phyloP scores from a whole-genome alignment of 371 early-diverging fungal species.

The Mortierella sp. region DNA sequence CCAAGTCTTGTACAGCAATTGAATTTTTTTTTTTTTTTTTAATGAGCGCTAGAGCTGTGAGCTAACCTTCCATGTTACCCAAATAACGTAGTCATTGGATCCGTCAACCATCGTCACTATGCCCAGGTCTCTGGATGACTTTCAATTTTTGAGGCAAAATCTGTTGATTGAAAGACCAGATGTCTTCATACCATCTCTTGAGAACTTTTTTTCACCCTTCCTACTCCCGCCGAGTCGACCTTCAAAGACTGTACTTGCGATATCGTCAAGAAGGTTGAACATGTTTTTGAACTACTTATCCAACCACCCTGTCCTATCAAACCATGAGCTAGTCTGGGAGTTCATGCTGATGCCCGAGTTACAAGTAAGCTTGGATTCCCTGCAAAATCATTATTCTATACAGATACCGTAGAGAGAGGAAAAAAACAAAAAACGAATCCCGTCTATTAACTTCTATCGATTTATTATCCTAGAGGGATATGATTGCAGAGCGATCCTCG shows the following conservation, averaged over 20 bases:
- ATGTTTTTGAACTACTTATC: constrained; percentile 64
- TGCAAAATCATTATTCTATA: neutral
- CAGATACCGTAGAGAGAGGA: too few species aligned
- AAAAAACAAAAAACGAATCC: constrained; percentile 2
- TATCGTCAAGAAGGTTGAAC: constrained; percentile 52
- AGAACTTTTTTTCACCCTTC: constrained; percentile 57
- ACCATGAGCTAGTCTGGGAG: constrained; percentile 62
- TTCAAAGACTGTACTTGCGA: constrained; percentile 54
- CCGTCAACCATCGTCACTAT: constrained; percentile 57
- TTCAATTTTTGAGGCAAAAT: constrained; percentile 59
- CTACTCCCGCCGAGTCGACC: constrained; percentile 60
- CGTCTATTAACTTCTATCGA: too few species aligned
- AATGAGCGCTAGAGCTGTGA: neutral
- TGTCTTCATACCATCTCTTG: constrained; percentile 64
- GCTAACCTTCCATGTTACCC: neutral
- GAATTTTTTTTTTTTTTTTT: neutral
- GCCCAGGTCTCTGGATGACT: constrained; percentile 61
- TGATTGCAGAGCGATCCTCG: constrained; percentile 35
- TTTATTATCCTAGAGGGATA: constrained; percentile 16
- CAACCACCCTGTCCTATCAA: constrained; percentile 60
- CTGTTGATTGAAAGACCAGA: constrained; percentile 64
- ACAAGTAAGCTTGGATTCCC: constrained; percentile 42
- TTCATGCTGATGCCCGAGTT: constrained; percentile 63
- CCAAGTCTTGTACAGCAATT: too few species aligned
- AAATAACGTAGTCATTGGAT: constrained; percentile 34